These are phyloP conservation scores for Saccharomyces eubayanus DNA, from an alignment of 805 yeast species.

Conservation along the genomic window DNA sequence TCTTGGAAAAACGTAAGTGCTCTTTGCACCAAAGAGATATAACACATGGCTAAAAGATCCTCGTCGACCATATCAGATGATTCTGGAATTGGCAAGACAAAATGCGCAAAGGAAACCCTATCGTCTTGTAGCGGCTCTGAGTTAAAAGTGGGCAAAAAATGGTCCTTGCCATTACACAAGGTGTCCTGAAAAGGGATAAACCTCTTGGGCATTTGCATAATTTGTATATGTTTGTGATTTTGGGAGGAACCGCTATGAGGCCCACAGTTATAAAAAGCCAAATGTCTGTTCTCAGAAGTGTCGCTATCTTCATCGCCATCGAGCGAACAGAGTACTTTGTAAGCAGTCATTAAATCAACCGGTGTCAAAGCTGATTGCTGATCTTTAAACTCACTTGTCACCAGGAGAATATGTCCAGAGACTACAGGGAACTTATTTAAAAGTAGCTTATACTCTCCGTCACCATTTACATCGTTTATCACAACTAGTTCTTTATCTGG, in stretches of 20 bases:
- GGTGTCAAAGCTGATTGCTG: conserved; percentile 69
- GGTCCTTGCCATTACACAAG: conserved; percentile 35
- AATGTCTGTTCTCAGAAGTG: conserved; percentile 39
- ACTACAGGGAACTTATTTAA: conserved; percentile 84
- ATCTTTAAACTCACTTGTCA: conserved; percentile 64
- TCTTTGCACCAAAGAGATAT: conserved; percentile 64
- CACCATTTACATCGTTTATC: conserved; percentile 39
- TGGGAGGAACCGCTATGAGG: conserved; percentile 89
- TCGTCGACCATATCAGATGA: conserved; percentile 39
- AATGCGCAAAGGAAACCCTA: conserved; percentile 75
- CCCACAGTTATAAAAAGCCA: conserved; percentile 88
- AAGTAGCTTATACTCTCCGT: conserved; percentile 49
- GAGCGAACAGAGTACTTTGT: conserved; percentile 44
- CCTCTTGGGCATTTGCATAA: conserved; percentile 58
- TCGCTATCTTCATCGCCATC: conserved; percentile 35
- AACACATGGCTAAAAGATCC: conserved; percentile 57
- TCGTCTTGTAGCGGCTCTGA: conserved; percentile 54
- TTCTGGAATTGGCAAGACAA: conserved; percentile 54
- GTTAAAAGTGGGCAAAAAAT: conserved; percentile 47
- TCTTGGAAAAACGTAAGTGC: conserved; percentile 60
- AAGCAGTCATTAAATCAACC: conserved; percentile 55
- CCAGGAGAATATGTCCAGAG: conserved; percentile 67
- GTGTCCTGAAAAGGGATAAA: conserved; percentile 52
- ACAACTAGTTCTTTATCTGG: conserved; percentile 74
- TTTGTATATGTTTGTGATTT: conserved; percentile 86